Evolutionary conservation across 129 eudicot species (phyloP).

Genomic region (Dittrichia graveolens): DNA sequence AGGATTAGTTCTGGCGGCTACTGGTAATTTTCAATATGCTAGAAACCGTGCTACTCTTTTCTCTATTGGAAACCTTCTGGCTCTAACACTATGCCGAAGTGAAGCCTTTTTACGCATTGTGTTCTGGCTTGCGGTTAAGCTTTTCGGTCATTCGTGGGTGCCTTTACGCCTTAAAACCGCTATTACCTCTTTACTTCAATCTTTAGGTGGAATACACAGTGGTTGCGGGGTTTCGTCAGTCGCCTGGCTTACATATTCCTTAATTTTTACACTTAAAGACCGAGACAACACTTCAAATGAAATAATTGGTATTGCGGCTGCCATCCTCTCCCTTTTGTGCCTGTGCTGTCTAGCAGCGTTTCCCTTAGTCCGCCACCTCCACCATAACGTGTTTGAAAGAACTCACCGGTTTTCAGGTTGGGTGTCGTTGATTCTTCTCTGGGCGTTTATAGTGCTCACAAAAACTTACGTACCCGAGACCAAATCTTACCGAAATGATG

Average conservation of each 20-base stretch:
- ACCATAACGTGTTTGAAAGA: conserved; percentile 71
- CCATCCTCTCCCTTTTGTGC: conserved; percentile 52
- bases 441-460: conserved; percentile 60
- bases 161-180: conserved; percentile 59
- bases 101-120: conserved; percentile 61
- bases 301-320: conserved; percentile 46
- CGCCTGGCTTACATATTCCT: conserved; percentile 64
- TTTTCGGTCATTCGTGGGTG: conserved; percentile 61
- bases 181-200: conserved; percentile 57
- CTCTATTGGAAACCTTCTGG: conserved; percentile 59
- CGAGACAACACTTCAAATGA: conserved; percentile 49
- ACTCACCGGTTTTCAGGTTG: conserved; percentile 72
- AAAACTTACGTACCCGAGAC: conserved; percentile 46
- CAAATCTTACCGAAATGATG: conserved; percentile 42
- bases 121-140: conserved; percentile 62
- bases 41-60: conserved; percentile 57
- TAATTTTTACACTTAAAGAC: conserved; percentile 59
- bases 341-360: conserved; percentile 59
- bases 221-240: conserved; percentile 71
- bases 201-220: conserved; percentile 80
- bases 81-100: conserved; percentile 61
- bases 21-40: conserved; percentile 52
- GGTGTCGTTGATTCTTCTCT: conserved; percentile 54
- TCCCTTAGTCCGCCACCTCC: conserved; percentile 79
- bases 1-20: conserved; percentile 55